phyloP scores from a whole-genome alignment of 306 rosid species.

The Cicer chorassanicum region DNA sequence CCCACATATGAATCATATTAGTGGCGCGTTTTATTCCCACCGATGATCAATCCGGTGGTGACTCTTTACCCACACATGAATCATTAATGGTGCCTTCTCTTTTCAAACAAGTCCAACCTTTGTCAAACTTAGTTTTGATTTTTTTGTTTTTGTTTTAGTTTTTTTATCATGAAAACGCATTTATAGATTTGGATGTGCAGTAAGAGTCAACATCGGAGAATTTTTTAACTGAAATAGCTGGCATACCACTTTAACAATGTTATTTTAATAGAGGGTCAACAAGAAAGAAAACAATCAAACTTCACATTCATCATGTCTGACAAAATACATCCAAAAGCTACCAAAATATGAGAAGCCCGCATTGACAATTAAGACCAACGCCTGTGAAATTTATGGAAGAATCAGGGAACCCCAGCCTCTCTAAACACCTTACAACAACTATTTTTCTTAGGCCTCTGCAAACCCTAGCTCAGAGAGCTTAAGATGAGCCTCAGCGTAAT shows the following conservation, averaged over 20 bases:
- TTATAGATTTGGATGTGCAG: not conserved
- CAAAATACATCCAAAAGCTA: constrained; percentile 42
- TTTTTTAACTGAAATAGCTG: not conserved
- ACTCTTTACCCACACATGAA: too few relatives aligned
- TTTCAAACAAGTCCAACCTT: too few relatives aligned
- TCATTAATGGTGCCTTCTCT: too few relatives aligned
- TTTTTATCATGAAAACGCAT: not conserved
- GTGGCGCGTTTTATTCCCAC: too few relatives aligned
- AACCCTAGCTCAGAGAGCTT: constrained; percentile 94
- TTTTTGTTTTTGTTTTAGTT: too few relatives aligned
- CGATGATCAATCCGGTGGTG: too few relatives aligned
- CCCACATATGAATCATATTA: too few relatives aligned
- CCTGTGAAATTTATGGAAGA: constrained; percentile 22
- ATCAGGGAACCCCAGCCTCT: not conserved
- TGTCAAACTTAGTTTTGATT: too few relatives aligned
- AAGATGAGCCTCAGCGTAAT: constrained; percentile 70
- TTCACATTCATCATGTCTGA: constrained; percentile 3
- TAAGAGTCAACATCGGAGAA: not conserved
- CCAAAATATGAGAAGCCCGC: constrained; percentile 6
- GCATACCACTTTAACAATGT: constrained; percentile 17
- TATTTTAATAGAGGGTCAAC: constrained; percentile 38
- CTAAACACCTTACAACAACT: constrained; percentile 1
- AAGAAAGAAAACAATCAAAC: constrained; percentile 28
- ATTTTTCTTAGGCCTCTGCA: constrained; percentile 44
- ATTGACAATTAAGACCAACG: constrained; percentile 27